Evolutionary conservation across 169 alveolate species (phyloP).

Genomic region (Plasmodium vinckei): DNA sequence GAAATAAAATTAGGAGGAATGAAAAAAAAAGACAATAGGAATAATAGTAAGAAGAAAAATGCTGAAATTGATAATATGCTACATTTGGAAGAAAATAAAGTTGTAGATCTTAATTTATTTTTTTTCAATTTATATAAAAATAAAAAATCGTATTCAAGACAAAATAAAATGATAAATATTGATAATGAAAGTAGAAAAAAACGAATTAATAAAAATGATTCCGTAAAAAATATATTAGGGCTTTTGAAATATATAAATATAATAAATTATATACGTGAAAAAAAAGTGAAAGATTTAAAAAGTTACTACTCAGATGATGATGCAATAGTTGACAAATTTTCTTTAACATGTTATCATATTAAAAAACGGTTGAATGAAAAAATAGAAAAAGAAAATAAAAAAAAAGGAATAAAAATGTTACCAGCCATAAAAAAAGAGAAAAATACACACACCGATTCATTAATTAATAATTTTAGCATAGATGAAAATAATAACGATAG

Average conservation of each 20-base stretch:
- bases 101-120: slow-evolving; percentile 17
- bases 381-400: not conserved
- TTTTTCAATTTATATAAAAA: not conserved
- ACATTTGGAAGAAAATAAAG: slow-evolving; percentile 3
- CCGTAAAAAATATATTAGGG: not conserved
- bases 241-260: too few species aligned
- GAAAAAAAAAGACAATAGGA: too few species aligned
- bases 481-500: not conserved
- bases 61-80: not conserved
- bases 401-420: not conserved
- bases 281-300: slow-evolving; percentile 9
- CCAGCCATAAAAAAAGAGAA: not conserved
- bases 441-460: not conserved
- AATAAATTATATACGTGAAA: slow-evolving; percentile 15
- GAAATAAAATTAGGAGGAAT: not conserved
- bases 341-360: slow-evolving; percentile 27
- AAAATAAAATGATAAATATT: slow-evolving; percentile 2
- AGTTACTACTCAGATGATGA: slow-evolving; percentile 44
- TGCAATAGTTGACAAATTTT: not conserved
- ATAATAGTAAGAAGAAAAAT: not conserved
- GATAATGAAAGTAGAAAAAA: not conserved
- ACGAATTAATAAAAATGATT: not conserved
- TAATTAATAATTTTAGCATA: not conserved
- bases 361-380: not conserved
- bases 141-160: not conserved